Evolutionary conservation across 768 basidiomycete species (phyloP), one percentile per base, ranked within the genome.

Genomic region (Fomitopsis pulvina): DNA sequence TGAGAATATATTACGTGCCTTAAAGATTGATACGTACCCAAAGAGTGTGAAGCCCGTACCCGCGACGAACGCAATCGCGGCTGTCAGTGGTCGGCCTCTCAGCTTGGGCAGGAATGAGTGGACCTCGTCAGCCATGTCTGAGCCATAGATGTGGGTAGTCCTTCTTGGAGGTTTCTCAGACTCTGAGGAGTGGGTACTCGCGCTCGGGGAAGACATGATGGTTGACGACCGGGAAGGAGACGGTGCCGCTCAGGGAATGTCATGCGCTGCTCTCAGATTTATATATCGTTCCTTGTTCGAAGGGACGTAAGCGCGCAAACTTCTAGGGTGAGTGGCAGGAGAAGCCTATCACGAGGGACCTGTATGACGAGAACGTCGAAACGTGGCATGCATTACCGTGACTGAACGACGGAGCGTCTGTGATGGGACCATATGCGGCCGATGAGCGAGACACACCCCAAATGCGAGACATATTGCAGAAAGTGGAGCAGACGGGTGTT

Each of bases 21-120:
- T 21, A 14, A 37, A 14, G 29, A 4, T 24, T 8, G 9, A 40
- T 25, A 54, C 69, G 43, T 55, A 78, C 71, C 83, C 82, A 52
- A 83, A 81, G n/a, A 79, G 67, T 10, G 77, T 81, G 60, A 81
- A 80, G 3, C 80, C 79, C 3, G 78, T 71, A 32, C 80, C 80
- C 21, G 78, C 76, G 10, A 80, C 77, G 55, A 79, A 77, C 2
- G 76, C 78, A 39, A 81, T 64, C 7, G 74, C 72, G 8, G 68
- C 70, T 18, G 75, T 78, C 41, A 81, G 64, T 11, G 63, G 58
- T 39, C 57, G 60, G 10, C 79, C 78, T n/a, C 72, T 68, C 41
- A 77, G 57, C 6, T 52, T 52, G 24, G 68, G 66, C 26, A 60
- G 60, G 25, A 68, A 51, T 2, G 61, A 56, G 21, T 60, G 62